A percentile compares a stretch with the other conserved stretches of the same genome.
Conservation (phyloP, 1,284 basidiomycete species). For the Schizopora paradoxa region DNA sequence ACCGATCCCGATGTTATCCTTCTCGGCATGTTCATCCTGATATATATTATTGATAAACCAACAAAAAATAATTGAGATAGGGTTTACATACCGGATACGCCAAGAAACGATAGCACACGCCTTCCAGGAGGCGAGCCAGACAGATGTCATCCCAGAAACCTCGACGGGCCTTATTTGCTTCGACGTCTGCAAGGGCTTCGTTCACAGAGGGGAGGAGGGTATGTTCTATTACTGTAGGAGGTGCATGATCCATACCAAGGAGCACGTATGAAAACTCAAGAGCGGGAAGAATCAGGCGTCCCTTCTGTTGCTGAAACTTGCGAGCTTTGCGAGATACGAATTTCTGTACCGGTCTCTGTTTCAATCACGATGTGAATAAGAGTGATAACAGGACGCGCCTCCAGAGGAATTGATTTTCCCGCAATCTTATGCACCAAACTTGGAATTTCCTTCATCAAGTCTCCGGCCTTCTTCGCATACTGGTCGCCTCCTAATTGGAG, state of each 20-base stretch:
- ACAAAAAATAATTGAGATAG: not conserved
- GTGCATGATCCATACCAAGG: conserved; percentile 27
- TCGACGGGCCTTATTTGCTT: conserved; percentile 34
- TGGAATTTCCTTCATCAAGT: conserved; percentile 34
- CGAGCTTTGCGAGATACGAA: conserved; percentile 46
- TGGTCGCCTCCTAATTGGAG: conserved; percentile 19
- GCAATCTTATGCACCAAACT: conserved; percentile 34
- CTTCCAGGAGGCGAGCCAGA: conserved; percentile 48
- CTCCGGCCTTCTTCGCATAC: conserved; percentile 22
- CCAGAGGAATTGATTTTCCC: conserved; percentile 47
- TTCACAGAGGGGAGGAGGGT: conserved; percentile 23
- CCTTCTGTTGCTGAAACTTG: conserved; percentile 44
- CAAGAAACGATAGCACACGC: conserved; percentile 38
- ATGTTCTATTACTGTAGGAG: conserved; percentile 18
- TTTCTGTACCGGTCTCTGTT: no score
- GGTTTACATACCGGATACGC: conserved; percentile 34
- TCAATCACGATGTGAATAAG: not conserved
- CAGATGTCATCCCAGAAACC: conserved; percentile 51
- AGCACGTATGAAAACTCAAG: conserved; percentile 50
- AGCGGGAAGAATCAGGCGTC: conserved; percentile 44
- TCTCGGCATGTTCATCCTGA: no score
- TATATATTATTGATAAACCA: no score
- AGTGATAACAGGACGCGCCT: conserved; percentile 29
- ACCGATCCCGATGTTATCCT: no score
- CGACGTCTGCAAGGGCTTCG: conserved; percentile 17